These are phyloP conservation scores for Boletus rubescentipes DNA, from an alignment of 768 basidiomycete genomes.

Conservation along the genomic window DNA sequence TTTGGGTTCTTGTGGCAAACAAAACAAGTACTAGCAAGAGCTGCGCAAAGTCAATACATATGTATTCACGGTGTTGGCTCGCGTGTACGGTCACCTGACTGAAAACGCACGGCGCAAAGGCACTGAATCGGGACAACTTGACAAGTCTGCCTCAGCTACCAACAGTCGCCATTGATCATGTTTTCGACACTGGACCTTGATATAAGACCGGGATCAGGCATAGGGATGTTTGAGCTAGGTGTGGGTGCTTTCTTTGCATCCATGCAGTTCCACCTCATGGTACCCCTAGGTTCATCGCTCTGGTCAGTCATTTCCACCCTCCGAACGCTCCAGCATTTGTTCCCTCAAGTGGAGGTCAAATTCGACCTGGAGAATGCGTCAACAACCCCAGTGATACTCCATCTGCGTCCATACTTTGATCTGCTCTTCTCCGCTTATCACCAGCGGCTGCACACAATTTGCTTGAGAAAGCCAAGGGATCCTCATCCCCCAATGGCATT, in stretches of 20 bases:
- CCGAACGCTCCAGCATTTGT: conserved; percentile 61
- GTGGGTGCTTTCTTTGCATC: conserved; percentile 1
- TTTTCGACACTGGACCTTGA: conserved; percentile 73
- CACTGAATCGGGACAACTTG: conserved; percentile 17
- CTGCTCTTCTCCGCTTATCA: conserved; percentile 80
- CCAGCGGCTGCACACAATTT: conserved; percentile 80
- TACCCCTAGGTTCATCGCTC: conserved; percentile 62
- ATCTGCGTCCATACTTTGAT: conserved; percentile 79
- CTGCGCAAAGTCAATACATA: too few relatives aligned
- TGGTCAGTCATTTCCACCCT: conserved; percentile 76
- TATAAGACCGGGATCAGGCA: conserved; percentile 69
- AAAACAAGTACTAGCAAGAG: too few relatives aligned
- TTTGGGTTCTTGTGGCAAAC: too few relatives aligned
- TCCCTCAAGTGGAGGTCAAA: conserved; percentile 82
- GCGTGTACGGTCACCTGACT: conserved; percentile 7
- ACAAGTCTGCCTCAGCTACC: not conserved
- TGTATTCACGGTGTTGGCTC: too few relatives aligned
- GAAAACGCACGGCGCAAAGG: not conserved
- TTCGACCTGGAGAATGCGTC: conserved; percentile 72
- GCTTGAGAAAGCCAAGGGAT: conserved; percentile 64
- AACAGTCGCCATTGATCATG: conserved; percentile 37
- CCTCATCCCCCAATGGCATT: conserved; percentile 65
- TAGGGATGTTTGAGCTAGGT: conserved; percentile 79
- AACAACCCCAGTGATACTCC: conserved; percentile 72
- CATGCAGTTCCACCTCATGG: not conserved